phyloP scores from a whole-genome alignment of 2,329 filamentous ascomycete species.

The Harringtonia lauricola region DNA sequence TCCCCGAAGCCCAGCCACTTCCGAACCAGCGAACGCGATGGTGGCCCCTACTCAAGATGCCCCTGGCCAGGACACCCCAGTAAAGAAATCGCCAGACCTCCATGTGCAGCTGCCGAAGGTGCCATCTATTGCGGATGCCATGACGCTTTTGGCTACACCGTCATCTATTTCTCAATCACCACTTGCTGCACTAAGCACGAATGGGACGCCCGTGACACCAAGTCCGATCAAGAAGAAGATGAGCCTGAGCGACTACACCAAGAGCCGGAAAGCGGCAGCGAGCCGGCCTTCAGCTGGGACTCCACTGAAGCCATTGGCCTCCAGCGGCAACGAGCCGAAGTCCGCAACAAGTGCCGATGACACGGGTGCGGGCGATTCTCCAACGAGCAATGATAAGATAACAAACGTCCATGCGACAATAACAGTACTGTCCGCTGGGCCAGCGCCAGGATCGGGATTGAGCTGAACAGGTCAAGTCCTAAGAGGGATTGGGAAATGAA shows the following conservation, averaged over 20 bases:
- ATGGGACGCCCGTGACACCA: constrained; percentile 31
- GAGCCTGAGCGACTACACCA: constrained; percentile 54
- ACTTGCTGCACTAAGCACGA: too few relatives aligned
- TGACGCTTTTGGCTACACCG: constrained; percentile 29
- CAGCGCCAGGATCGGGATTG: neutral
- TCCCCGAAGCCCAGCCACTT: neutral
- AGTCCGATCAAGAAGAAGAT: constrained; percentile 58
- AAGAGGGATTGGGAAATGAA: too few relatives aligned
- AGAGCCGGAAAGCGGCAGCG: constrained; percentile 42
- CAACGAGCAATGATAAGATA: constrained; percentile 6
- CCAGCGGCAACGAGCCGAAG: constrained; percentile 29
- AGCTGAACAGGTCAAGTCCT: neutral
- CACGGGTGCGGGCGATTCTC: constrained; percentile 4
- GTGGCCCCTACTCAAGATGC: neutral
- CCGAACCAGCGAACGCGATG: neutral
- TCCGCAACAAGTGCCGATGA: constrained; percentile 16
- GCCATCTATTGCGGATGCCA: constrained; percentile 28
- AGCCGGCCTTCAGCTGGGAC: constrained; percentile 25
- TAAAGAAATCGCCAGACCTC: constrained; percentile 32
- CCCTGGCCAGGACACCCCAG: constrained; percentile 9
- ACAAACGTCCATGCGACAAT: neutral
- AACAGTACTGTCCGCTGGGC: neutral
- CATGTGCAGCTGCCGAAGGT: constrained; percentile 47
- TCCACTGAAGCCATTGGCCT: constrained; percentile 25
- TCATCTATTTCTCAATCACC: too few relatives aligned